These are phyloP conservation scores for Nectriaceae sp. DNA, from an alignment of 2,329 filamentous ascomycete species.

Conservation along the genomic window DNA sequence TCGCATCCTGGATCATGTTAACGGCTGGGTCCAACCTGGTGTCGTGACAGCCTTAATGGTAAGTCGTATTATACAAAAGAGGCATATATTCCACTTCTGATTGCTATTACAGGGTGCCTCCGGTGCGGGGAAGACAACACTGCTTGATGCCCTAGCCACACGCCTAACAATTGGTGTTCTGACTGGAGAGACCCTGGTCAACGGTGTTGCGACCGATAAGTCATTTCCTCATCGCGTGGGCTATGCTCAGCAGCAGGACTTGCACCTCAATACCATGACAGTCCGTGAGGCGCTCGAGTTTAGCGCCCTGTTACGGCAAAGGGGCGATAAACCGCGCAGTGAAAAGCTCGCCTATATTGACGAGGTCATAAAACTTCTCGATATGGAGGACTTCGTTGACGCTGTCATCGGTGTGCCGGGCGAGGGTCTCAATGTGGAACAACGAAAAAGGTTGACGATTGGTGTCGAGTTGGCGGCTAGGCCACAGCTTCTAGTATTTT, in stretches of 20 bases:
- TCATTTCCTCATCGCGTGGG: constrained; percentile 70
- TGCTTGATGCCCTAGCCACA: constrained; percentile 61
- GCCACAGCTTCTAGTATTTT: constrained; percentile 45
- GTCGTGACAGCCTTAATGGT: constrained; percentile 72
- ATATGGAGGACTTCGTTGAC: constrained; percentile 54
- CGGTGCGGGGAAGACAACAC: constrained; percentile 59
- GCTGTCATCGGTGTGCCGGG: constrained; percentile 45
- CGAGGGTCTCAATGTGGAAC: constrained; percentile 44
- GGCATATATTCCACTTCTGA: neutral
- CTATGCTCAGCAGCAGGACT: constrained; percentile 68
- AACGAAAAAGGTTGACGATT: constrained; percentile 48
- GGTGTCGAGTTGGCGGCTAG: constrained; percentile 41
- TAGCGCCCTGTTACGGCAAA: constrained; percentile 42
- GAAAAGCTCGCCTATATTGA: constrained; percentile 52
- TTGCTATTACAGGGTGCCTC: neutral
- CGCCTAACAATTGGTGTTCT: constrained; percentile 70
- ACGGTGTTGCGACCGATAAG: constrained; percentile 60
- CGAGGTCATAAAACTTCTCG: constrained; percentile 50
- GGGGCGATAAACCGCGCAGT: constrained; percentile 38
- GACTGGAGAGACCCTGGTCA: constrained; percentile 65
- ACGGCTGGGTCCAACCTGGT: constrained; percentile 76
- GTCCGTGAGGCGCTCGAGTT: constrained; percentile 39
- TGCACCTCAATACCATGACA: constrained; percentile 38
- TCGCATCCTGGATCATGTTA: constrained; percentile 67
- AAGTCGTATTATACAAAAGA: constrained; percentile 27